A percentile compares a stretch with the other conserved stretches of the same genome.
Conservation (phyloP, 805 yeast genomes). For the Monosporozyma aquatica region DNA sequence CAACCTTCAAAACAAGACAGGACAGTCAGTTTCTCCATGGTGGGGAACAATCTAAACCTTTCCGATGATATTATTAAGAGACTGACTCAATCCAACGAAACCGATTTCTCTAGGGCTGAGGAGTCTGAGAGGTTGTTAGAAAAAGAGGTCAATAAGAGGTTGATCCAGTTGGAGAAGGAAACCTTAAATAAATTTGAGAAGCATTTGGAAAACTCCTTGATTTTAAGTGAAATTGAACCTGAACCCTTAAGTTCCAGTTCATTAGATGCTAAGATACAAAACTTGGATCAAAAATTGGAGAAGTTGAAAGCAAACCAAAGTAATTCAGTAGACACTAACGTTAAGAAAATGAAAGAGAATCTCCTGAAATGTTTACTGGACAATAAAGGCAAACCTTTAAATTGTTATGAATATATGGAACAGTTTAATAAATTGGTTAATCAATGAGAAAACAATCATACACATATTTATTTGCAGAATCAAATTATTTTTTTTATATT, state of each 20-base stretch:
- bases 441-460: conserved; percentile 12
- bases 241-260: conserved; percentile 28
- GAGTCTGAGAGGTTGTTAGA: conserved; percentile 58
- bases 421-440: conserved; percentile 53
- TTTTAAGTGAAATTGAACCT: conserved; percentile 24
- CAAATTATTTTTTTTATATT: neutral
- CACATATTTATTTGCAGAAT: neutral
- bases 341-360: conserved; percentile 35
- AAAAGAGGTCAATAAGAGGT: conserved; percentile 50
- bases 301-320: conserved; percentile 27
- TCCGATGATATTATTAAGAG: conserved; percentile 55
- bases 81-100: conserved; percentile 53
- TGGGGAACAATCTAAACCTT: conserved; percentile 57
- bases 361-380: conserved; percentile 51
- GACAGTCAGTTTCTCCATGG: conserved; percentile 6
- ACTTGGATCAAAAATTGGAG: conserved; percentile 30
- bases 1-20: conserved; percentile 50
- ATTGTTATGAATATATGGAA: conserved; percentile 77
- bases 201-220: conserved; percentile 37
- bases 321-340: conserved; percentile 21
- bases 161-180: conserved; percentile 45
- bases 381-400: conserved; percentile 56
- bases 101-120: conserved; percentile 65
- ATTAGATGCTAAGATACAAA: conserved; percentile 36
- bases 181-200: conserved; percentile 44